Base-by-base conservation (phyloP, 768 basidiomycete genomes). In the Trametes villosa region DNA sequence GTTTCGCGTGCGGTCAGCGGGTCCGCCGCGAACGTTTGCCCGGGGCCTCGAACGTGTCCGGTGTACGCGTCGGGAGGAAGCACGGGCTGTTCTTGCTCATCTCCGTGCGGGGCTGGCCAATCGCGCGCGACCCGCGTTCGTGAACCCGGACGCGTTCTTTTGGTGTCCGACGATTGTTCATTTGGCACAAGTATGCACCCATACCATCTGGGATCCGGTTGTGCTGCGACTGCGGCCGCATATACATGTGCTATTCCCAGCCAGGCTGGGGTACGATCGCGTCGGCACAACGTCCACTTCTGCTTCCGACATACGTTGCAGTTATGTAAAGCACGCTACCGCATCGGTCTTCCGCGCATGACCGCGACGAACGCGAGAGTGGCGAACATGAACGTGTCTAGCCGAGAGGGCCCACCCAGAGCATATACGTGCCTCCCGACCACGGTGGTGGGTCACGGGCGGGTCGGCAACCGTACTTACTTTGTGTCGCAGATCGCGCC, bases 21-120 rank as follows among this genome's bases (percentile, higher is more conserved):
- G 33, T 41, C 20, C 45, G 38, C 12, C 18, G n/a, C 26, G 50
- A 52, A 59, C 58, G 44, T 53, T 51, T 33, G 30, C 33, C 52
- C 9, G 11, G 5, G 27, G 59, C 6, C 38, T 53, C 44, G 52
- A 60, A 60, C 59, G 59, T 60, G 59, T 60, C 15, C 36, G 22
- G 41, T 12, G 44, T 26, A 24, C 13, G 20, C 44, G 44, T 15
- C 44, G 13, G 24, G 18, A 9, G 18, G 18, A 18, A 22, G 22
- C 41, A 20, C 41, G 41, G 44, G 44, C 44, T 45, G 36, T 38
- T 38, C 15, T 38, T 17, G 36, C 18, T 38, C 36, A 7, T 38
- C 13, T 38, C 36, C 13, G 7, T 18, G 36, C 36, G 36, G 36
- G 36, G 13, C 4, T 38, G 36, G 36, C 36, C 36, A 38, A 38